Conservation (phyloP, 1,284 basidiomycete genomes). For the Hemileia vastatrix region DNA sequence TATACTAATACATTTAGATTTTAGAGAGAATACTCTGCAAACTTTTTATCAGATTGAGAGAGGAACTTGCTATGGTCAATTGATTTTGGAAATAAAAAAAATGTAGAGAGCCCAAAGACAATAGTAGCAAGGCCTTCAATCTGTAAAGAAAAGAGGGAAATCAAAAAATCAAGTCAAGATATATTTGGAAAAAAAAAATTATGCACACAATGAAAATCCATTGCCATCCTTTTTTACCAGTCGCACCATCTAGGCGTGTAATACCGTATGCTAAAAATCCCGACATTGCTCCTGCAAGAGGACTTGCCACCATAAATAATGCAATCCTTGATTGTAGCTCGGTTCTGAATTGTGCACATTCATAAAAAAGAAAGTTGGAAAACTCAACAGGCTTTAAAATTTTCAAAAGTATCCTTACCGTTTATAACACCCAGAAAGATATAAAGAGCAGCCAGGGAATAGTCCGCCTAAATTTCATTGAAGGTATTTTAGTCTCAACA, state of each 20-base stretch:
- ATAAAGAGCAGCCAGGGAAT: background rate
- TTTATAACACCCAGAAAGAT: background rate
- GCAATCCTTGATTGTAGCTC: slow-evolving; percentile 2
- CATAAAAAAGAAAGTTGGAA: background rate
- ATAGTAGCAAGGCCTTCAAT: slow-evolving; percentile 19
- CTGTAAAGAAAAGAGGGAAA: too few relatives aligned
- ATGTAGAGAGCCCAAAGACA: background rate
- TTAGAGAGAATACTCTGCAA: background rate
- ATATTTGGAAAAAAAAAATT: too few relatives aligned
- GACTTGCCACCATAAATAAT: background rate
- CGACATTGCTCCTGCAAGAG: background rate
- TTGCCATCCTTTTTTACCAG: background rate
- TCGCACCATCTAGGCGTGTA: background rate
- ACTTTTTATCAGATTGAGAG: slow-evolving; percentile 1
- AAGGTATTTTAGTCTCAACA: too few relatives aligned
- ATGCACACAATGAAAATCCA: slow-evolving; percentile 4
- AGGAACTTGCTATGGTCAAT: slow-evolving; percentile 1
- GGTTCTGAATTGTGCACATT: background rate
- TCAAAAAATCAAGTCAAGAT: too few relatives aligned
- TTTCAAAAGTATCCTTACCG: background rate
- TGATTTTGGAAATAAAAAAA: slow-evolving; percentile 15
- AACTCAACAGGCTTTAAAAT: background rate
- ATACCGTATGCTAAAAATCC: background rate
- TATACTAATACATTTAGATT: background rate
- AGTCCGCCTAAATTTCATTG: background rate